Base-by-base conservation (phyloP, 2,329 filamentous ascomycete species). In the Shiraia sp. region DNA sequence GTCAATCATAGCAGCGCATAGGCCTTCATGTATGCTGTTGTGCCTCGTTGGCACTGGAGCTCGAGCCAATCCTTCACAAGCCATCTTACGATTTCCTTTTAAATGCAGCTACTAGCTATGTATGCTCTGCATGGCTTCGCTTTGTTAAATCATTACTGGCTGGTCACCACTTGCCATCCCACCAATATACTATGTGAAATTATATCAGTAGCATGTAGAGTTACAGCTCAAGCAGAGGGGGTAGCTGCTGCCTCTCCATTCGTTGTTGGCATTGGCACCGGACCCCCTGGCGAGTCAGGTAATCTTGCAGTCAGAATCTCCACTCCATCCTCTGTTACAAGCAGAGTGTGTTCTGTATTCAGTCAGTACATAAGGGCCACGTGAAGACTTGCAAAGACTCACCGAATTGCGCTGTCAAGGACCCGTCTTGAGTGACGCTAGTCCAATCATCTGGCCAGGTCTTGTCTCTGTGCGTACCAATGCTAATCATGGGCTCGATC, bases 371-470 rank as follows among this genome's bases (percentile, higher is more conserved):
- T 27, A 4, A 13, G 13, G 1, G 8, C 3, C 5, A n/a, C 12
- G 7, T 10, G 13, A 6, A 4, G 8, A 10, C 16, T 10, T 22
- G 31, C 10, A 3, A n/a, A 7, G 13, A 51, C 83, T 69, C 74
- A 90, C 86, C 87, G 64, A 99, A 99, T 66, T 99, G 93, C 8
- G 93, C 93, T 12, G 91, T 96, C 65, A 82, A 78, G 71, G 87
- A 88, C 36, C 93, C 93, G 67, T 99, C 93, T 42, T 85, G 81
- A 0, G 93, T 99, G 4, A 89, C 88, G 71, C 90, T 96, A 1
- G 93, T 99, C 93, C 93, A 99, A 75, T 97, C 90, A 68, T 99
- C 93, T 0, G 93, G 93, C 93, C 93, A 99, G 0, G 90, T 97
- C 68, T 93, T 87, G 65, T 99, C 93, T 50, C 83, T 83, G 71